Base-by-base conservation (phyloP, 768 basidiomycete species). In the Rhodosporidiobolus sp. region DNA sequence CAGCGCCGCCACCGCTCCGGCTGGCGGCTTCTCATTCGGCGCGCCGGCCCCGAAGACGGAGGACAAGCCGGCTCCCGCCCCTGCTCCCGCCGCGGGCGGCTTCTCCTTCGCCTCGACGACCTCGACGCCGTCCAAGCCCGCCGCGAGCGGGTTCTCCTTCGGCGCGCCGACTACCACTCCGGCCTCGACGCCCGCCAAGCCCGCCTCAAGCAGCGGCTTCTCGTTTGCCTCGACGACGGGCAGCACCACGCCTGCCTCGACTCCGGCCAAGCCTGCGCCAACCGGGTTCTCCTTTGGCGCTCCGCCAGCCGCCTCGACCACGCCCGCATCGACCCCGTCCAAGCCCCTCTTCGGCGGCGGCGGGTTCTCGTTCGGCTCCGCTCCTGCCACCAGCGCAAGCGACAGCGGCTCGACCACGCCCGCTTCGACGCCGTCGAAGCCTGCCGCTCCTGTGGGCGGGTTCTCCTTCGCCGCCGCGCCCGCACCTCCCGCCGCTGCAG, bases 221-320 rank as follows among this genome's bases (percentile, higher is more conserved):
- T 43, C 38, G 7, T 43, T 43, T 14, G 38, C 38, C 38, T 43
- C 38, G 38, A 43, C 28, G 53, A 28, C 53, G 28, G n/a, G n/a
- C n/a, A n/a, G n/a, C n/a, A n/a, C n/a, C n/a, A n/a, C n/a, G n/a
- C n/a, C n/a, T n/a, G n/a, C n/a, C n/a, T n/a, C n/a, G n/a, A n/a
- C n/a, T n/a, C 28, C 32, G 16, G 20, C 32, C 34, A 56, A 56
- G 22, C 34, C 55, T 24, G 28, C 34, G 10, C n/a, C n/a, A n/a
- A 24, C 22, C 50, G 66, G 57, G 17, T 67, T 67, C 52, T 67
- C 66, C 19, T 67, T 67, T 30, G 66, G 58, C 24, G 45, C 60
- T 14, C 7, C 46, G 28, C 19, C 65, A 3, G 6, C 22, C 19
- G 24, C 10, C 19, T 26, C 50, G 50, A 26, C 38, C 14, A 43